Percentiles rank a stretch among this genome's conserved stretches.
Conservation (phyloP, 2,329 filamentous ascomycete genomes). For the Alternaria viburni region DNA sequence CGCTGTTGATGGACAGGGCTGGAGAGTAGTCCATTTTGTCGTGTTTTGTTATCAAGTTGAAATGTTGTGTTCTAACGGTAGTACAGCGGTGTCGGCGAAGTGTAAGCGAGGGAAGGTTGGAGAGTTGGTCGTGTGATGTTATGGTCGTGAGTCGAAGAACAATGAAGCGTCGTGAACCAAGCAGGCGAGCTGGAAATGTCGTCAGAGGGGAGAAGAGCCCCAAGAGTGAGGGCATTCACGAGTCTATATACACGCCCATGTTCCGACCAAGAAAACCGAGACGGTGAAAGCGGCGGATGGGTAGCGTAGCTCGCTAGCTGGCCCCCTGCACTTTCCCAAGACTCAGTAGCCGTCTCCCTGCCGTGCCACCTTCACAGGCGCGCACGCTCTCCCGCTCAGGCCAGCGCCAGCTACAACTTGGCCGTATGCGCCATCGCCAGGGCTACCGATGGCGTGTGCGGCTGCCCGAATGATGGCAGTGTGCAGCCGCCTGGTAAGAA, state of each 20-base stretch:
- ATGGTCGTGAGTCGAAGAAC: background rate
- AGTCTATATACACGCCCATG: constrained; percentile 28
- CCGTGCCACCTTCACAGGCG: constrained; percentile 22
- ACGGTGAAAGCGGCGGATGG: constrained; percentile 35
- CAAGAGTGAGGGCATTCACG: constrained; percentile 20
- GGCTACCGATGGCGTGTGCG: constrained; percentile 15
- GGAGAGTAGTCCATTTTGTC: constrained; percentile 35
- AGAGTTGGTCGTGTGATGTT: constrained; percentile 3
- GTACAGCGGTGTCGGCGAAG: constrained; percentile 9
- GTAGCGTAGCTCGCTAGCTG: constrained; percentile 27
- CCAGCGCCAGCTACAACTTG: constrained; percentile 12
- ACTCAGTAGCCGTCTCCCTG: constrained; percentile 27
- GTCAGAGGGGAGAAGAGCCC: constrained; percentile 27
- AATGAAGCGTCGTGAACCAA: background rate
- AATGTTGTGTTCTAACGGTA: constrained; percentile 1
- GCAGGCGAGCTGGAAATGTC: constrained; percentile 10
- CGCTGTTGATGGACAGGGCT: constrained; percentile 33
- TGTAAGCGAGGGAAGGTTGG: background rate
- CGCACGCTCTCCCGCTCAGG: constrained; percentile 10
- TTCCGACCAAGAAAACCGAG: constrained; percentile 25
- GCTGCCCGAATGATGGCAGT: constrained; percentile 2
- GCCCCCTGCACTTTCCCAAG: constrained; percentile 8
- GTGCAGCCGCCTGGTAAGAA: background rate
- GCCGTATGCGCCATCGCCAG: constrained; percentile 6
- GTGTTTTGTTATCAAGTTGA: background rate